Conservation (phyloP, 495 filamentous ascomycete genomes). For the Neurospora pannonica region DNA sequence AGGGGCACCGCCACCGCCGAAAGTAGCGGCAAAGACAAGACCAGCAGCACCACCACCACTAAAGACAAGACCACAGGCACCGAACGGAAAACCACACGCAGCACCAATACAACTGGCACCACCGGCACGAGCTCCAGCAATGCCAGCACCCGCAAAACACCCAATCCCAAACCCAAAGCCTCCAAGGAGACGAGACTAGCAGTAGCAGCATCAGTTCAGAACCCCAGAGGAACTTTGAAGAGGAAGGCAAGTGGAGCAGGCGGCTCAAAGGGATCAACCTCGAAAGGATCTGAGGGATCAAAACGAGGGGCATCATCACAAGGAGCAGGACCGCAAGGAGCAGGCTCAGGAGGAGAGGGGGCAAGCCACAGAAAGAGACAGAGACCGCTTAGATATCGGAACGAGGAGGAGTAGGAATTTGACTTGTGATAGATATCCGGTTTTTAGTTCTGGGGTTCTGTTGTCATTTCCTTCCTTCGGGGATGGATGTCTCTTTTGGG, state of each 20-base stretch:
- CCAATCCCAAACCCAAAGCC: neutral
- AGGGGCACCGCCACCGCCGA: neutral
- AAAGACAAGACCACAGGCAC: neutral
- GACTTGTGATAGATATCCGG: neutral
- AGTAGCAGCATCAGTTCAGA: neutral
- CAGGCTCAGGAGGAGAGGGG: conserved; percentile 3
- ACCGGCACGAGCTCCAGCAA: neutral
- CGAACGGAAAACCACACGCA: neutral
- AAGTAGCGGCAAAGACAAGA: neutral
- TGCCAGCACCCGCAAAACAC: neutral
- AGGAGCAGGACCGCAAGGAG: neutral
- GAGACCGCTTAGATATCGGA: conserved; percentile 18
- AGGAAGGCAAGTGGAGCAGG: neutral
- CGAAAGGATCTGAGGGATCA: neutral
- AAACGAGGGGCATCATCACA: too few relatives aligned
- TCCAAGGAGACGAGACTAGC: neutral
- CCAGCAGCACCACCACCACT: too few relatives aligned
- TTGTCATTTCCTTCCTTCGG: neutral
- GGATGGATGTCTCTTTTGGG: neutral
- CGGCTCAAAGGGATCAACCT: neutral
- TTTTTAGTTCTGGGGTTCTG: neutral
- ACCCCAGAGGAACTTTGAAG: neutral
- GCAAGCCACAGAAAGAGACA: conserved; percentile 11
- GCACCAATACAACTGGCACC: neutral
- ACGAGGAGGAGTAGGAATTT: conserved; percentile 14